Percentiles rank a stretch among this genome's conserved stretches.
These are phyloP conservation scores for Cytospora mali DNA, from an alignment of 2,329 filamentous ascomycete genomes.

Conservation along the genomic window DNA sequence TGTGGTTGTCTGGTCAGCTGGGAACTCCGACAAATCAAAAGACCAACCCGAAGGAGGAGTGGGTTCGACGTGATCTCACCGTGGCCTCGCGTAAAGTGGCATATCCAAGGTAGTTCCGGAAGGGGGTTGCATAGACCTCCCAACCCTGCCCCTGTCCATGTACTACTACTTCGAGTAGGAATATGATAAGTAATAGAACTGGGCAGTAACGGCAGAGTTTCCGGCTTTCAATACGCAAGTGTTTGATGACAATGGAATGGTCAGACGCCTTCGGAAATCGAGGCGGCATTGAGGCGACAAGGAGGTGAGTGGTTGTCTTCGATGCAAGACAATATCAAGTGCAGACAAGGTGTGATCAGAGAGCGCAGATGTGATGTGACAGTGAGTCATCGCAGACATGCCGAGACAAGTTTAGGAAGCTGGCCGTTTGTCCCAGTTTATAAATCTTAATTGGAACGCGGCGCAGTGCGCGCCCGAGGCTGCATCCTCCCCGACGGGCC, in stretches of 20 bases:
- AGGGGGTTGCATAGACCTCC: constrained; percentile 23
- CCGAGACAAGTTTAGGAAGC: constrained; percentile 19
- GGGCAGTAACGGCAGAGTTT: neutral
- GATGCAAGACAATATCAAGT: constrained; percentile 12
- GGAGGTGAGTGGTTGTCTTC: constrained; percentile 7
- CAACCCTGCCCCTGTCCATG: constrained; percentile 17
- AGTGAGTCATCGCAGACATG: constrained; percentile 26
- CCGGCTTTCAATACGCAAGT: neutral
- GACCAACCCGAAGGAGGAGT: constrained; percentile 30
- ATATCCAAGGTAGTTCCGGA: constrained; percentile 22
- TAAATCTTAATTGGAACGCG: constrained; percentile 26
- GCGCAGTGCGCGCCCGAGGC: constrained; percentile 18
- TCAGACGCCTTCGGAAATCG: neutral
- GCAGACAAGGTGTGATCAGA: constrained; percentile 12
- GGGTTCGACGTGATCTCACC: constrained; percentile 33
- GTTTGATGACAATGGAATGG: neutral
- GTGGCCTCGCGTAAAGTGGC: constrained; percentile 39
- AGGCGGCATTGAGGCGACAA: neutral
- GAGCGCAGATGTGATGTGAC: constrained; percentile 5
- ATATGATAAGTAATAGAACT: neutral
- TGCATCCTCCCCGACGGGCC: constrained; percentile 17
- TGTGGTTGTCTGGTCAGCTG: constrained; percentile 26
- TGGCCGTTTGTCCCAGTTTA: constrained; percentile 17
- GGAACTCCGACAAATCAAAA: constrained; percentile 30
- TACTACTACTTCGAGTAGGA: neutral